Conservation (phyloP, 257 asterid species). For the Ophiorrhiza pumila region DNA sequence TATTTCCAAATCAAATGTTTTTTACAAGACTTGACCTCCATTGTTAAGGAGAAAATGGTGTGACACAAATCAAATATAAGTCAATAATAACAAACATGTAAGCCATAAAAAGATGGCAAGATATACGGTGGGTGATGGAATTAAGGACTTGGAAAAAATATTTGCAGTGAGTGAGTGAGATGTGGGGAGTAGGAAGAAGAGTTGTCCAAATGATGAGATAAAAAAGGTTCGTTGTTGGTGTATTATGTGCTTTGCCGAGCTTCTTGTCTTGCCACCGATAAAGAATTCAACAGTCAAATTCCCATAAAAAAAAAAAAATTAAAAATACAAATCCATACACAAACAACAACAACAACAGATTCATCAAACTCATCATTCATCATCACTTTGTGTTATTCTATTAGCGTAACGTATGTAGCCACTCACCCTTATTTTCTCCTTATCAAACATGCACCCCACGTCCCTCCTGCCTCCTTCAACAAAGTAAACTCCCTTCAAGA, state of each 20-base stretch:
- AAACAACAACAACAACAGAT: neutral
- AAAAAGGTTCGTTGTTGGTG: slow-evolving; percentile 39
- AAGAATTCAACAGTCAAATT: slow-evolving; percentile 28
- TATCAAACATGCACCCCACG: slow-evolving; percentile 55
- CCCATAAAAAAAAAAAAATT: slow-evolving; percentile 1
- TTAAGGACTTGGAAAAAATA: no score
- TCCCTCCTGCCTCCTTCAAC: slow-evolving; percentile 27
- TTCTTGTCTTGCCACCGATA: slow-evolving; percentile 42
- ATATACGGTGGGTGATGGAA: no score
- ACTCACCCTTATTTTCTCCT: slow-evolving; percentile 7
- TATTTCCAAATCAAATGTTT: no score
- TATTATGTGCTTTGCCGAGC: slow-evolving; percentile 44
- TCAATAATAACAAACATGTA: no score
- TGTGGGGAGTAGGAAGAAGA: no score
- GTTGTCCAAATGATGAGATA: neutral
- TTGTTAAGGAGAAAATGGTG: no score
- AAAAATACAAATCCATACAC: slow-evolving; percentile 19
- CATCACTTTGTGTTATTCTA: neutral
- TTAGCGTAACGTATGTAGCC: neutral
- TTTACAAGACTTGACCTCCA: no score
- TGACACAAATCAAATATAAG: no score
- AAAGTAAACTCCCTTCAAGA: slow-evolving; percentile 14
- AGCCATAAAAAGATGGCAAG: no score
- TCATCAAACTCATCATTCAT: no score
- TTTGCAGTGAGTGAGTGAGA: no score